Base-by-base conservation (phyloP, 2,329 filamentous ascomycete genomes). In the Balansia obtecta region DNA sequence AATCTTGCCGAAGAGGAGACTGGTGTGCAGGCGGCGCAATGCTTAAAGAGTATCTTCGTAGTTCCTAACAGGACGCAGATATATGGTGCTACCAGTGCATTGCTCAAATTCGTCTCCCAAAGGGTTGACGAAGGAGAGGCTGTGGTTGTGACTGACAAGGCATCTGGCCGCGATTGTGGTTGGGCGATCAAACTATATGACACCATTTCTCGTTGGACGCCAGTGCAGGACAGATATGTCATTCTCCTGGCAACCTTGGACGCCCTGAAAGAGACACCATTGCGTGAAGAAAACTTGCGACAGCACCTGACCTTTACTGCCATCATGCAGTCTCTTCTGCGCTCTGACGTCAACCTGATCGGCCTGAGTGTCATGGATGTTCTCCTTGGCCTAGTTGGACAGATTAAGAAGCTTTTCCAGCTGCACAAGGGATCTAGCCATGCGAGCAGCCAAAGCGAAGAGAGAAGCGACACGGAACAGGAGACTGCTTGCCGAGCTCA, bases 291-390 rank as follows among this genome's bases (percentile, higher is more conserved):
- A 10, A 81, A 82, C 41, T 66, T 96, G 34, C 75, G 80, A 43
- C 81, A 86, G 50, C 86, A 95, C 60, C 72, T 89, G 49, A 79
- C 85, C 4, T 72, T 95, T 53, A 79, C 86, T 1, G 83, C 82
- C 42, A 82, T 96, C 67, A 81, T 96, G 52, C 82, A 87, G 53
- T 87, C 86, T 54, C 74, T 97, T 10, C 72, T 98, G 45, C 83
- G 85, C 48, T 96, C 91, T 0, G 83, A 91, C 41, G 83, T 95
- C 61, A 97, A 96, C 66, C 76, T 97, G 62, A 96, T 98, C 54
- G 93, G 93, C 1, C 73, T 98, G 44, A 96, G 90, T 63, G 86
- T 97, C 48, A 97, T 97, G 83, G 93, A 98, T 64, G 83, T 97
- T 16, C 72, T 97, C 30, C 74, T 95, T 13, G 86, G 88, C 1